A percentile compares a stretch with the other conserved stretches of the same genome.
These are phyloP conservation scores for Neonectria magnoliae DNA, from an alignment of 2,329 filamentous ascomycete genomes.

Conservation along the genomic window DNA sequence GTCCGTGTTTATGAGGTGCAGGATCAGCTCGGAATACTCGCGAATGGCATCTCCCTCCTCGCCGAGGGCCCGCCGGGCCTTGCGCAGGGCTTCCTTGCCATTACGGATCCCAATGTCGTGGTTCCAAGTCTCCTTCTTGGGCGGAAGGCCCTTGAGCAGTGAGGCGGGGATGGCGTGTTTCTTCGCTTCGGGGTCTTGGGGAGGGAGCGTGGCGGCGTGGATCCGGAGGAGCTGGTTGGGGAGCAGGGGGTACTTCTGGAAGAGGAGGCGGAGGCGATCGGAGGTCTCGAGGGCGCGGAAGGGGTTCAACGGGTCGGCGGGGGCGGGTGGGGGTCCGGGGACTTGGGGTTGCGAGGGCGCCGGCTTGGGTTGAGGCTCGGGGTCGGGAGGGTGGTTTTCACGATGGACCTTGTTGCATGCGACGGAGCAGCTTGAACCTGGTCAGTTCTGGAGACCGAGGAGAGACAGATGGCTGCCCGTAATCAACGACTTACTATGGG, in stretches of 20 bases:
- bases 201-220: conserved; percentile 60
- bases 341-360: conserved; percentile 18
- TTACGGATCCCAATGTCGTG: conserved; percentile 66
- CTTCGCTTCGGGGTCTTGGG: conserved; percentile 42
- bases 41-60: conserved; percentile 67
- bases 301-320: conserved; percentile 50
- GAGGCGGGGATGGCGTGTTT: conserved; percentile 46
- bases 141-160: conserved; percentile 45
- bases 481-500: conserved; percentile 61
- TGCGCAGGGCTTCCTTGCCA: conserved; percentile 64
- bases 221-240: conserved; percentile 59
- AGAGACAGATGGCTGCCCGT: background rate
- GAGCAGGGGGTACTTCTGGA: conserved; percentile 63
- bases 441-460: background rate
- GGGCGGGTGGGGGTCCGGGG: conserved; percentile 7
- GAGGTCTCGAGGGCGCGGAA: conserved; percentile 63
- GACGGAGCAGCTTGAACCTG: conserved; percentile 64
- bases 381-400: conserved; percentile 58
- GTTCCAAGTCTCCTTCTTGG: conserved; percentile 62
- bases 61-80: conserved; percentile 59
- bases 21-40: conserved; percentile 68
- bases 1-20: conserved; percentile 56
- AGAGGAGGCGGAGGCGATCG: conserved; percentile 60
- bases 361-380: conserved; percentile 43
- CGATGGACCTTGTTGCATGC: conserved; percentile 64